phyloP scores from a whole-genome alignment of 129 eudicot genomes.

The Helichrysum umbraculigerum region DNA sequence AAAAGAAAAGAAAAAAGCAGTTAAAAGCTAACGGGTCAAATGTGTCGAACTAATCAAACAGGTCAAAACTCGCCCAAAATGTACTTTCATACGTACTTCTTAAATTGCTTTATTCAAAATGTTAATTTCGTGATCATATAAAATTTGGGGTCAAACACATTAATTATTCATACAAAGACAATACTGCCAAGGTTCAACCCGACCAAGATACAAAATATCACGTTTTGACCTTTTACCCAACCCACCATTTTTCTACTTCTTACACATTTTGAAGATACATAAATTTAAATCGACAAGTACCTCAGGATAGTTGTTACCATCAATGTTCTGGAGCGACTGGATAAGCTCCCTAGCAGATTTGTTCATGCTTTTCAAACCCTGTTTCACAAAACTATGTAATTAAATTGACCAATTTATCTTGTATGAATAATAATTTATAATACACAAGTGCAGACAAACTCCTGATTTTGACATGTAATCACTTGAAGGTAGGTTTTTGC shows the following conservation, averaged over 20 bases:
- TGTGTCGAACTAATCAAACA: not conserved
- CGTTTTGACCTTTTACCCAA: not conserved
- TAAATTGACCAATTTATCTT: slow-evolving; percentile 7
- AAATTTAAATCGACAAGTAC: slow-evolving; percentile 32
- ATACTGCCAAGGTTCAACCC: not conserved
- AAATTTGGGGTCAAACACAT: not conserved
- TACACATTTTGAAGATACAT: not conserved
- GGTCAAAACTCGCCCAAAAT: not conserved
- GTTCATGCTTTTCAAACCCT: slow-evolving; percentile 94
- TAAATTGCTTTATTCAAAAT: not conserved
- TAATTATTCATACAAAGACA: not conserved
- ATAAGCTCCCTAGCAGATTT: slow-evolving; percentile 90
- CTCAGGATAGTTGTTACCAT: slow-evolving; percentile 97
- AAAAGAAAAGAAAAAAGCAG: not conserved
- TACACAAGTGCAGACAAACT: no score
- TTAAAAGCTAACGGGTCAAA: not conserved
- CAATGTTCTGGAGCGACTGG: slow-evolving; percentile 79
- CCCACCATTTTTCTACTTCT: not conserved
- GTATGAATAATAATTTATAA: not conserved
- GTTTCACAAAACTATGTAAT: slow-evolving; percentile 14
- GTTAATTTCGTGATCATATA: not conserved
- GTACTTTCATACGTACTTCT: not conserved
- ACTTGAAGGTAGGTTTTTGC: no score
- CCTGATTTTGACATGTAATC: no score
- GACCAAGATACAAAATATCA: no score